phyloP scores from a whole-genome alignment of 306 rosid species.

The Malus asiatica region DNA sequence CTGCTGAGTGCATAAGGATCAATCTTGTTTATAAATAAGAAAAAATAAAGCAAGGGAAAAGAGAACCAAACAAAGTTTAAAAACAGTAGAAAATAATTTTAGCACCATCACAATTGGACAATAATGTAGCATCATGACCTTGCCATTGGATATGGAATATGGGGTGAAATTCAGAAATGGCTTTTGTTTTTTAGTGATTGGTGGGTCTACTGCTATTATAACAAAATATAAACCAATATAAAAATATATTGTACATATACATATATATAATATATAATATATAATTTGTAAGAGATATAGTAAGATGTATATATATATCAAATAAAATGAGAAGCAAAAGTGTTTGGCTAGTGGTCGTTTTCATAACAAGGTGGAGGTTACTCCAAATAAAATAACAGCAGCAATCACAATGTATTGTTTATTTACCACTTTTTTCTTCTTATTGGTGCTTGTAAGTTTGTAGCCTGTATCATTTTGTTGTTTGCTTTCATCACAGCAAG shows the following conservation, averaged over 20 bases:
- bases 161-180: constrained; percentile 31
- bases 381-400: constrained; percentile 38
- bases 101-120: constrained; percentile 29
- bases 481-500: constrained; percentile 42
- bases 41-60: constrained; percentile 1
- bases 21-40: constrained; percentile 19
- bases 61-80: constrained; percentile 29
- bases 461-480: background rate
- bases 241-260: background rate
- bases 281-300: constrained; percentile 15
- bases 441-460: background rate
- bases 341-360: constrained; percentile 83
- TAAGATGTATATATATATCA: constrained; percentile 9
- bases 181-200: constrained; percentile 47
- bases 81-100: constrained; percentile 32
- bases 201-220: constrained; percentile 53
- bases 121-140: constrained; percentile 28
- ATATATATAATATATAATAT: background rate
- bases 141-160: constrained; percentile 31
- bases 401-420: constrained; percentile 41
- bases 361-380: constrained; percentile 72
- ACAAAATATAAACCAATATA: constrained; percentile 28
- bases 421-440: constrained; percentile 8
- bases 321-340: constrained; percentile 30
- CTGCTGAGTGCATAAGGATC: constrained; percentile 27